Evolutionary conservation across 345 rosid species (phyloP).

Genomic region (Abelmoschus esculentus): DNA sequence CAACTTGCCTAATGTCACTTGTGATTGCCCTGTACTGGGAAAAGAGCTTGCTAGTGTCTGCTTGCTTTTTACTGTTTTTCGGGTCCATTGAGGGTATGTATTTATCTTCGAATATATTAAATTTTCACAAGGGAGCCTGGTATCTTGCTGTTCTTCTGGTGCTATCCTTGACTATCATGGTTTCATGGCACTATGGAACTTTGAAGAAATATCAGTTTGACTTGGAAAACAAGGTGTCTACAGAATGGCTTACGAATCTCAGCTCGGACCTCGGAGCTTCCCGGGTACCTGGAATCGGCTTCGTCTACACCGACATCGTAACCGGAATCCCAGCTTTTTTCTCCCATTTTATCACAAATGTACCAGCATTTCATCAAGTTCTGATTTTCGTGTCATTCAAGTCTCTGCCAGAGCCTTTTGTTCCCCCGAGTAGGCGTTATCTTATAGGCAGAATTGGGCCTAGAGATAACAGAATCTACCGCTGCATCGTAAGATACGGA

Average conservation of each 20-base stretch:
- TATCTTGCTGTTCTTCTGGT: constrained; percentile 29
- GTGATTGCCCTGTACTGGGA: constrained; percentile 51
- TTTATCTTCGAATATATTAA: constrained; percentile 33
- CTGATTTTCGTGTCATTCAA: constrained; percentile 58
- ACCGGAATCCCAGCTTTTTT: constrained; percentile 55
- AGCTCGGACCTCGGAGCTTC: constrained; percentile 44
- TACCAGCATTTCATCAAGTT: constrained; percentile 59
- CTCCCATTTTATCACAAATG: constrained; percentile 50
- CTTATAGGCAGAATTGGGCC: constrained; percentile 48
- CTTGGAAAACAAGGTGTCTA: constrained; percentile 43
- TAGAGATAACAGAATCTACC: constrained; percentile 31
- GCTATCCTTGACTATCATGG: constrained; percentile 37
- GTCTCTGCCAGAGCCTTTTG: constrained; percentile 43
- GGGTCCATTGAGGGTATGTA: constrained; percentile 42
- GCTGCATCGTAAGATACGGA: constrained; percentile 56
- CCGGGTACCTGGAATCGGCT: constrained; percentile 58
- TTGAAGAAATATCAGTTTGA: constrained; percentile 51
- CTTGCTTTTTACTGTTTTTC: constrained; percentile 37
- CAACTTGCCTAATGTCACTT: constrained; percentile 58
- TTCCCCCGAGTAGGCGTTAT: constrained; percentile 26
- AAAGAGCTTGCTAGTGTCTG: constrained; percentile 30
- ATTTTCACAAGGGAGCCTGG: constrained; percentile 53
- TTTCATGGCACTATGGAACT: constrained; percentile 56
- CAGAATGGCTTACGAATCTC: constrained; percentile 49
- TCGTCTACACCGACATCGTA: constrained; percentile 40